Conservation (phyloP, 1,139 yeast genomes). For the Wickerhamomyces sp. region DNA sequence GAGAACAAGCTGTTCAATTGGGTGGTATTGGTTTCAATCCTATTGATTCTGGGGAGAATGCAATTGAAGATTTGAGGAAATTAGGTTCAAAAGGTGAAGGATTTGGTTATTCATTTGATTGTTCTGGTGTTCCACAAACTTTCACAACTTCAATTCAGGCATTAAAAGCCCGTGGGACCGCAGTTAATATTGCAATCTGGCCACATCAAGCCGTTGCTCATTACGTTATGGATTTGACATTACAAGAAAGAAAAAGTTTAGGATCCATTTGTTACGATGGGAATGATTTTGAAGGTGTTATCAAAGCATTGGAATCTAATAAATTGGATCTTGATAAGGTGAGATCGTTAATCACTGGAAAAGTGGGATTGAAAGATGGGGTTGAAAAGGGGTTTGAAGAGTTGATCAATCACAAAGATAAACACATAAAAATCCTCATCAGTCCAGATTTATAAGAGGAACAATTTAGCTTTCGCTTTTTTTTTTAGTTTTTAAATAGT, state of each 20-base stretch:
- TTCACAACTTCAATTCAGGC: slow-evolving; percentile 47
- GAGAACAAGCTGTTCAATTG: slow-evolving; percentile 45
- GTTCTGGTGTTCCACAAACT: slow-evolving; percentile 56
- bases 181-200: slow-evolving; percentile 65
- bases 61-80: slow-evolving; percentile 31
- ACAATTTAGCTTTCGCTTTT: no score
- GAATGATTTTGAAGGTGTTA: slow-evolving; percentile 46
- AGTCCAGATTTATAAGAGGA: slow-evolving; percentile 29
- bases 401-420: slow-evolving; percentile 41
- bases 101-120: slow-evolving; percentile 53
- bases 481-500: no score
- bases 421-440: slow-evolving; percentile 43
- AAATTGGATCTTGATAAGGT: slow-evolving; percentile 36
- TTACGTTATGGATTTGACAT: slow-evolving; percentile 44
- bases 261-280: slow-evolving; percentile 49
- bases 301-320: slow-evolving; percentile 39
- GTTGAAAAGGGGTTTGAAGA: slow-evolving; percentile 41
- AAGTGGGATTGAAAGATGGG: slow-evolving; percentile 38
- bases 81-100: slow-evolving; percentile 47
- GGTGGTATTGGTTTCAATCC: slow-evolving; percentile 51
- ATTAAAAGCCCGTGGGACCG: slow-evolving; percentile 53
- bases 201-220: slow-evolving; percentile 40
- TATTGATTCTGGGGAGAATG: slow-evolving; percentile 31
- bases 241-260: slow-evolving; percentile 40
- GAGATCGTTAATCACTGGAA: slow-evolving; percentile 38